Evolutionary conservation across 179 eudicot species (phyloP).

Genomic region (Kewa caespitosa): DNA sequence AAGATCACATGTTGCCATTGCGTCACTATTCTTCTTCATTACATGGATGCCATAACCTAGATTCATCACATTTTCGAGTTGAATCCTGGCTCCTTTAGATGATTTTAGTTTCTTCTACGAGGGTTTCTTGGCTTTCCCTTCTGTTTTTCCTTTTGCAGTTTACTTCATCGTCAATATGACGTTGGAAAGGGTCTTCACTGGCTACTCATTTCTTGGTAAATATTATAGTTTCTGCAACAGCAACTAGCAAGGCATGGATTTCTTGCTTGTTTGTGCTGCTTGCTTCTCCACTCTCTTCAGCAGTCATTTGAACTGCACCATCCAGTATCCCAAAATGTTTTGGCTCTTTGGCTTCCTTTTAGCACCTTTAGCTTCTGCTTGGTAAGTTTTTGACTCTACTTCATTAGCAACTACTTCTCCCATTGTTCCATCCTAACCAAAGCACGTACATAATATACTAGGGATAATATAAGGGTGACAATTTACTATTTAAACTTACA

Average conservation of each 20-base stretch:
- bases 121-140: slow-evolving; percentile 39
- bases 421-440: slow-evolving; percentile 93
- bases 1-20: slow-evolving; percentile 20
- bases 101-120: slow-evolving; percentile 18
- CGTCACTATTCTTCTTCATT: slow-evolving; percentile 26
- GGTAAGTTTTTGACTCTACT: slow-evolving; percentile 68
- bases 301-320: slow-evolving; percentile 50
- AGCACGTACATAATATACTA: slow-evolving; percentile 10
- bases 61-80: slow-evolving; percentile 28
- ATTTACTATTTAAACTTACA: background rate
- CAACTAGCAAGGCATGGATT: slow-evolving; percentile 78
- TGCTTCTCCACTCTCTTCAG: slow-evolving; percentile 66
- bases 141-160: slow-evolving; percentile 42
- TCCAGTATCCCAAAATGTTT: slow-evolving; percentile 92
- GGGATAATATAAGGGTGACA: background rate
- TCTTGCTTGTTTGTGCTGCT: slow-evolving; percentile 74
- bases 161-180: slow-evolving; percentile 30
- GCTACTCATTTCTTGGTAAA: slow-evolving; percentile 39
- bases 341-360: slow-evolving; percentile 78
- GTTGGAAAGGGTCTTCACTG: slow-evolving; percentile 37
- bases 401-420: slow-evolving; percentile 95
- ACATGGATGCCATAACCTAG: slow-evolving; percentile 27
- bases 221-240: slow-evolving; percentile 65
- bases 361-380: slow-evolving; percentile 59
- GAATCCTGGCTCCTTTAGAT: slow-evolving; percentile 27